Evolutionary conservation across 805 yeast genomes (phyloP), one percentile per base, ranked within the genome.

Genomic region (Pichia manshurica): DNA sequence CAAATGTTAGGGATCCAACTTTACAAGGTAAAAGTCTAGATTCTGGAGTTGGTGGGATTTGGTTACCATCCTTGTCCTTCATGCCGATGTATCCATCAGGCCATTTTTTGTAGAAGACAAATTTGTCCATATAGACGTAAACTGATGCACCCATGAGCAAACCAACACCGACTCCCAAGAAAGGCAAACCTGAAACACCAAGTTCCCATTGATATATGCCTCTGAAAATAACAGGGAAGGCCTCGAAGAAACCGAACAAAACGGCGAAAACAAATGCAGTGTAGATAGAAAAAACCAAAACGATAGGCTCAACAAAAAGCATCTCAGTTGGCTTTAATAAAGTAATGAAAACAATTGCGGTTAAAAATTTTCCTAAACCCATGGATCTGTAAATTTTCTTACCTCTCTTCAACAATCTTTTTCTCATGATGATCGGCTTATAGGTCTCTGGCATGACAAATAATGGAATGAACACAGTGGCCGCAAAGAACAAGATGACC

Each of bases 201-300:
- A 67, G 50, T 35, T 58, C 59, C 87, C 84, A 81, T 2, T 53
- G 54, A 62, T 84, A 83, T 21, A 72, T 76, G 32, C 84, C 86
- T 59, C 77, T 69, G 67, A 83, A 84, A 51, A 84, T 84, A 44
- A 84, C 77, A 8, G 89, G 89, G 66, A 72, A 83, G 3, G 89
- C 89, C 63, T 84, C 90, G 58, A 84, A 84, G 71, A 84, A 84
- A 0, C 88, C 90, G 55, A 84, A 84, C 46, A 84, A 66, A 2
- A 84, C 88, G 1, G 90, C 88, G 66, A 84, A 84, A 44, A 84
- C 77, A 59, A 84, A 83, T 0, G 90, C 84, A 49, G 81, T 77
- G 62, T 84, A 84, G 44, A 83, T 64, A 28, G 87, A 79, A 59
- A 83, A 79, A 19, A 81, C 78, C 42, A 79, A 63, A 34, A 86